These are phyloP conservation scores for Aspergillus brasiliensis DNA, from an alignment of 2,329 filamentous ascomycete species.

Conservation along the genomic window DNA sequence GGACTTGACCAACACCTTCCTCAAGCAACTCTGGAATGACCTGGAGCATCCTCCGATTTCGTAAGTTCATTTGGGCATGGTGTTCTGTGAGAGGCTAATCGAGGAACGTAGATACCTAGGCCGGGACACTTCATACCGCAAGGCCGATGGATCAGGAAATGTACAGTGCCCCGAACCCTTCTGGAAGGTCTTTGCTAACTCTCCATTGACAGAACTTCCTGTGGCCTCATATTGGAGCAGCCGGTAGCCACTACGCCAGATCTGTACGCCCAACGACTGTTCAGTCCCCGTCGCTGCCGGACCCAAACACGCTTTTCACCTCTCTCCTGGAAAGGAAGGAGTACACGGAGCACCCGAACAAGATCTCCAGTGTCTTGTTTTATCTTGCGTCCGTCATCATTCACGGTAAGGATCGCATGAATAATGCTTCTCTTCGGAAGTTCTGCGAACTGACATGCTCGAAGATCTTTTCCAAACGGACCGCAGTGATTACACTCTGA, in stretches of 20 bases:
- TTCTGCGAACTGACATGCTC: slow-evolving; percentile 19
- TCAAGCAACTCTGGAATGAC: slow-evolving; percentile 57
- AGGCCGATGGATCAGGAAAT: slow-evolving; percentile 47
- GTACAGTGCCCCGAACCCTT: slow-evolving; percentile 26
- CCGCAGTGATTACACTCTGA: slow-evolving; percentile 63
- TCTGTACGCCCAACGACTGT: slow-evolving; percentile 61
- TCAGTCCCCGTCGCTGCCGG: slow-evolving; percentile 63
- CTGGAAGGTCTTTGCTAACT: slow-evolving; percentile 5
- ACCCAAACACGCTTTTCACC: slow-evolving; percentile 69
- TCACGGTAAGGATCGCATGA: slow-evolving; percentile 42
- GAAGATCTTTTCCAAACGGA: slow-evolving; percentile 67
- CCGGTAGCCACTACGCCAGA: slow-evolving; percentile 69
- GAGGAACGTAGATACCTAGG: slow-evolving; percentile 39
- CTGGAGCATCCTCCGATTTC: slow-evolving; percentile 57
- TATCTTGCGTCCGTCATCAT: slow-evolving; percentile 72
- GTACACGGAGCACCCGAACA: slow-evolving; percentile 67
- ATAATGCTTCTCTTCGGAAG: background rate
- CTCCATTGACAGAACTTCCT: slow-evolving; percentile 57
- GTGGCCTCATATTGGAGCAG: slow-evolving; percentile 64
- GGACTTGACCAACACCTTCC: slow-evolving; percentile 53
- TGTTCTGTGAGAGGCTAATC: slow-evolving; percentile 24
- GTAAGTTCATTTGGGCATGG: slow-evolving; percentile 35
- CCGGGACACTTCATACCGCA: slow-evolving; percentile 34
- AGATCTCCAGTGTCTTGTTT: slow-evolving; percentile 74
- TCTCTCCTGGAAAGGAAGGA: slow-evolving; percentile 64